phyloP scores from a whole-genome alignment of 2,329 filamentous ascomycete species.

The Aspergillus fischeri region DNA sequence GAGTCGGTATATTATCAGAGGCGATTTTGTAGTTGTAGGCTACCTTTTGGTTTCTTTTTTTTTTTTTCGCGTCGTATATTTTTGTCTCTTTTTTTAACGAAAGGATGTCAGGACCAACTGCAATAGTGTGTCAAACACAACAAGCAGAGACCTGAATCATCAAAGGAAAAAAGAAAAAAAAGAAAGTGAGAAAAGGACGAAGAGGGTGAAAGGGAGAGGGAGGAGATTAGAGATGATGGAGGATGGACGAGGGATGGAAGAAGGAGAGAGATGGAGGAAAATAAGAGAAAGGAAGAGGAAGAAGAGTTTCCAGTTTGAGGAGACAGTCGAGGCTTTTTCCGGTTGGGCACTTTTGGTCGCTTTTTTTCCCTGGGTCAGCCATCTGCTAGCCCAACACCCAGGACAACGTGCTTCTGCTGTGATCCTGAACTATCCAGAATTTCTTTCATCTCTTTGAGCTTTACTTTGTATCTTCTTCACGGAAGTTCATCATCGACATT shows the following conservation, averaged over 20 bases:
- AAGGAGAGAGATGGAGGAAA: conserved; percentile 9
- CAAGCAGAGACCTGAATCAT: conserved; percentile 28
- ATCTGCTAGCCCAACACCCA: not conserved
- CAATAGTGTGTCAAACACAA: conserved; percentile 46
- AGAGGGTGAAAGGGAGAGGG: conserved; percentile 13
- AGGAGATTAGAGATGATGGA: conserved; percentile 10
- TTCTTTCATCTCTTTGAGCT: not conserved
- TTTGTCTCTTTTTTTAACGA: conserved; percentile 24
- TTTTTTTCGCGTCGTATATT: not conserved
- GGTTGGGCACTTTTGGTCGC: not conserved
- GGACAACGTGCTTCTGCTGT: not conserved
- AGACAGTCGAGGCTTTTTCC: conserved; percentile 1
- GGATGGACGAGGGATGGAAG: conserved; percentile 14
- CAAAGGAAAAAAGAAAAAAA: conserved; percentile 22
- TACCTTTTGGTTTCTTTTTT: conserved; percentile 11
- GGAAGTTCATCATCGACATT: not conserved
- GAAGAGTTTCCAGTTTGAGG: conserved; percentile 2
- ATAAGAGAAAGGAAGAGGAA: conserved; percentile 4
- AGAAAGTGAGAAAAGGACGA: conserved; percentile 15
- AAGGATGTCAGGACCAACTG: conserved; percentile 35
- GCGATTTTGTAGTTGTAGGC: conserved; percentile 16
- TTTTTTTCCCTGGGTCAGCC: not conserved
- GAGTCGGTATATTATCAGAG: conserved; percentile 15
- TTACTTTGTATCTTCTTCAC: not conserved
- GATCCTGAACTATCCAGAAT: not conserved